These are phyloP conservation scores for Ophiocordyceps camponoti-leonardi DNA, from an alignment of 2,329 filamentous ascomycete species.

Conservation along the genomic window DNA sequence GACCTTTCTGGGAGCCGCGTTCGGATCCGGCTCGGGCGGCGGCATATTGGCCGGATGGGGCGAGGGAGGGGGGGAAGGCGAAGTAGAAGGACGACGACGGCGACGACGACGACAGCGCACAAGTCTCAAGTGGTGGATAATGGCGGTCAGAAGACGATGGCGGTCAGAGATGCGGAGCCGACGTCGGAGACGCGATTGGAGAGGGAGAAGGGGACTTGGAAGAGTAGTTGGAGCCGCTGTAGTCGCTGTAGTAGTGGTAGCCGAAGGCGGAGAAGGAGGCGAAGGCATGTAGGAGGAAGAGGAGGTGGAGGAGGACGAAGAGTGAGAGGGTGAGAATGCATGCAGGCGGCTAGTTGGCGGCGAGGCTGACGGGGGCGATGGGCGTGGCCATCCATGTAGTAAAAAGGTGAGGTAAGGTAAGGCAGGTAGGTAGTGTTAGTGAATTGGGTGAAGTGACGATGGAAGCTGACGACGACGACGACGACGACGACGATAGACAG, in stretches of 20 bases:
- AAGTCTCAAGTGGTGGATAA: not conserved
- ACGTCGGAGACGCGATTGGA: not conserved
- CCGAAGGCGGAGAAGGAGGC: too few species aligned
- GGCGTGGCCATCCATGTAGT: too few species aligned
- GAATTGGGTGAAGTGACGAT: too few species aligned
- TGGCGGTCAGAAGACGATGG: not conserved
- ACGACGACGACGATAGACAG: too few species aligned
- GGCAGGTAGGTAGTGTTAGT: too few species aligned
- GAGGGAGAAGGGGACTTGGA: not conserved
- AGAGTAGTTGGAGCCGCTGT: not conserved
- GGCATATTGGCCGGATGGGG: not conserved
- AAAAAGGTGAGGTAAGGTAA: not conserved
- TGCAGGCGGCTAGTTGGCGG: not conserved
- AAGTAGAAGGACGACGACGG: not conserved
- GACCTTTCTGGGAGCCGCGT: constrained; percentile 31
- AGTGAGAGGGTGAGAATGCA: not conserved
- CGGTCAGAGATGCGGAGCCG: not conserved
- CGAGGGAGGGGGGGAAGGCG: too few species aligned
- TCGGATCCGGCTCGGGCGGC: not conserved
- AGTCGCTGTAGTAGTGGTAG: too few species aligned
- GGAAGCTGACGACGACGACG: too few species aligned
- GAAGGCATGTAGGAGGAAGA: not conserved
- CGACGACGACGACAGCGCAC: too few species aligned
- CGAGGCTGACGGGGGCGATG: too few species aligned
- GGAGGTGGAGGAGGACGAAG: too few species aligned